phyloP scores from a whole-genome alignment of 2,329 filamentous ascomycete genomes.

The Cladophialophora exuberans region DNA sequence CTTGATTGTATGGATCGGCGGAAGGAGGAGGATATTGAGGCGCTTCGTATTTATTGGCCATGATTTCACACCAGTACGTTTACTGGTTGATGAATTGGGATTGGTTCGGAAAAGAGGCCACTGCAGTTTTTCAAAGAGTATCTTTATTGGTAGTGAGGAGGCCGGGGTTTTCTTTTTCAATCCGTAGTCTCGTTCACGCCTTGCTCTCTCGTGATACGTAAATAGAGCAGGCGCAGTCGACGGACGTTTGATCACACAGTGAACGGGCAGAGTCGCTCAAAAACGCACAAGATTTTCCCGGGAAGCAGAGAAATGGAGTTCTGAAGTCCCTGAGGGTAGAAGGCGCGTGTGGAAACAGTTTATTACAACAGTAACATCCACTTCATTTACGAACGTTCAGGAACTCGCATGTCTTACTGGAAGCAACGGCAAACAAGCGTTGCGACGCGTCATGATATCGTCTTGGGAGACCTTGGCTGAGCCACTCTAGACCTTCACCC shows the following conservation, averaged over 20 bases:
- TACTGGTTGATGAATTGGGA: not conserved
- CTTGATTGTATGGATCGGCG: not conserved
- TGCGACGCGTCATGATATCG: conserved; percentile 16
- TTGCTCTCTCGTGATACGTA: no score
- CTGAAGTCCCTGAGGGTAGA: no score
- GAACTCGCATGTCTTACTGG: not conserved
- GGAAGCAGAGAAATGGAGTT: no score
- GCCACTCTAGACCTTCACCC: conserved; percentile 9
- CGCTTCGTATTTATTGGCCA: conserved; percentile 23
- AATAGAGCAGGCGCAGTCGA: no score
- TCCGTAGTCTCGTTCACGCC: no score
- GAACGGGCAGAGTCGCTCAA: no score
- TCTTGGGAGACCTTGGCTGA: conserved; percentile 16
- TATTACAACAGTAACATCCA: not conserved
- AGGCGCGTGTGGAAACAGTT: no score
- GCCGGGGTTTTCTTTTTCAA: no score
- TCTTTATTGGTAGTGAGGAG: no score
- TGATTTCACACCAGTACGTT: not conserved
- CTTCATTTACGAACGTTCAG: not conserved
- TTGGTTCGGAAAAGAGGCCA: not conserved
- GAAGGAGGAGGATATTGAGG: conserved; percentile 21
- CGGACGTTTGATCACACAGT: no score
- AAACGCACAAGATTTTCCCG: no score
- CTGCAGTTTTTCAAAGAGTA: no score
- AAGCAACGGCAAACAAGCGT: conserved; percentile 2